phyloP scores from a whole-genome alignment of 176 grass and related monocot species.

The Ananas comosus region DNA sequence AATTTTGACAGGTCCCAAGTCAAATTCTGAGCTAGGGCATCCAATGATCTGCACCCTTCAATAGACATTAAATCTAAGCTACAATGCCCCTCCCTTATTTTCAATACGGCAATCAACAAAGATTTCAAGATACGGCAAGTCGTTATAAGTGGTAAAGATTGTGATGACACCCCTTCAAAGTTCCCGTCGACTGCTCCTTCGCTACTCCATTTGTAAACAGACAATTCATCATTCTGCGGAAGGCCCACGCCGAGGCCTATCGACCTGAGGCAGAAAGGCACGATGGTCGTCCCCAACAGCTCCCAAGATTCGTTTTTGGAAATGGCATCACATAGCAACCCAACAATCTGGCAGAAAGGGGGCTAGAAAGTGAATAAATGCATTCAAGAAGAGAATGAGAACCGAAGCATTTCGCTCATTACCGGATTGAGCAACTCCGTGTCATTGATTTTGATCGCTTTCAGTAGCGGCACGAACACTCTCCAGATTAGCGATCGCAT shows the following conservation, averaged over 20 bases:
- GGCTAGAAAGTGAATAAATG: background rate
- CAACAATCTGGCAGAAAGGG: slow-evolving; percentile 23
- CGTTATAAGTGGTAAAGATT: slow-evolving; percentile 25
- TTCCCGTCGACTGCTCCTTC: slow-evolving; percentile 7
- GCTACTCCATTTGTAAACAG: slow-evolving; percentile 26
- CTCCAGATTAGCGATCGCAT: slow-evolving; percentile 42
- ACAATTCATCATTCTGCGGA: slow-evolving; percentile 9
- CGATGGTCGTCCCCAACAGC: slow-evolving; percentile 44
- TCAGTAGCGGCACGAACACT: slow-evolving; percentile 59
- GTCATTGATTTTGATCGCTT: slow-evolving; percentile 25
- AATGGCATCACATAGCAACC: slow-evolving; percentile 40
- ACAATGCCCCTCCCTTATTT: slow-evolving; percentile 24
- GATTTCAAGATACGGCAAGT: slow-evolving; percentile 35
- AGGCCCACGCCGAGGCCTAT: slow-evolving; percentile 28
- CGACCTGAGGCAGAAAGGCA: slow-evolving; percentile 62
- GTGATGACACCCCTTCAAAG: background rate
- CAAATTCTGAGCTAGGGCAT: slow-evolving; percentile 42
- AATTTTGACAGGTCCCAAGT: slow-evolving; percentile 62
- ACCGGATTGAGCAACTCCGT: slow-evolving; percentile 43
- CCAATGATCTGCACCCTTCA: slow-evolving; percentile 9
- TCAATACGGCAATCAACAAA: slow-evolving; percentile 29
- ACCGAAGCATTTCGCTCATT: background rate
- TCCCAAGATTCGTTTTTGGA: slow-evolving; percentile 41
- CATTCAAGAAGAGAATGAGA: background rate
- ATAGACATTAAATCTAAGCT: background rate